Evolutionary conservation across 805 yeast species (phyloP).

Genomic region (Zygoascus flipseniorum): DNA sequence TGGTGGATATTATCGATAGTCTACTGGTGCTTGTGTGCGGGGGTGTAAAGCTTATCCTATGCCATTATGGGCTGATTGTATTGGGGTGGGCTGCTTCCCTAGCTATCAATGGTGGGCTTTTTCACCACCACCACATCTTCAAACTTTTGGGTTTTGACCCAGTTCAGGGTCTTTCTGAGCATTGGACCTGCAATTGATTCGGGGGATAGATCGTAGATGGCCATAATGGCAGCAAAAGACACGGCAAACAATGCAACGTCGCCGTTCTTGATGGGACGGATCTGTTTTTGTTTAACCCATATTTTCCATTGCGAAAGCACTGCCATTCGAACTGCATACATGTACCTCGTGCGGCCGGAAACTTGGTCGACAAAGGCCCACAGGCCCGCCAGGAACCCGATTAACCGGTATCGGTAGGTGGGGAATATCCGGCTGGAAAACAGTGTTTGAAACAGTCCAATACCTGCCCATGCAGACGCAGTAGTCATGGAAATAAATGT

Average conservation of each 20-base stretch:
- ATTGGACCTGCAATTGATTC: slow-evolving; percentile 20
- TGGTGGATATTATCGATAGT: too few species aligned
- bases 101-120: neutral
- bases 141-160: slow-evolving; percentile 25
- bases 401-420: slow-evolving; percentile 28
- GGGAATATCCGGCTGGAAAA: slow-evolving; percentile 26
- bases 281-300: slow-evolving; percentile 20
- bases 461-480: slow-evolving; percentile 33
- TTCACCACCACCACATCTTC: slow-evolving; percentile 16
- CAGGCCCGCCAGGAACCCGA: slow-evolving; percentile 35
- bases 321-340: slow-evolving; percentile 31
- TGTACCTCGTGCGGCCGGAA: slow-evolving; percentile 26
- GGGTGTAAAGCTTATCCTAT: too few species aligned
- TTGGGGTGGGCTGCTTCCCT: neutral
- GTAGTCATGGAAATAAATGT: slow-evolving; percentile 27
- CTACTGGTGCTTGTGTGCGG: too few species aligned
- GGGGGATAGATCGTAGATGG: slow-evolving; percentile 23
- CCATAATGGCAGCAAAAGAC: slow-evolving; percentile 26
- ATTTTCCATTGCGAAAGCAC: slow-evolving; percentile 29
- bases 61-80: too few species aligned
- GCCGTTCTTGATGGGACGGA: slow-evolving; percentile 25
- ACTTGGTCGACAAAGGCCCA: slow-evolving; percentile 32
- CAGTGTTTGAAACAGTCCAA: slow-evolving; percentile 28
- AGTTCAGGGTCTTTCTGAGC: slow-evolving; percentile 24
- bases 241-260: slow-evolving; percentile 27